These are phyloP conservation scores for Leptodontidium sp. DNA, from an alignment of 2,329 filamentous ascomycete genomes.

Conservation along the genomic window DNA sequence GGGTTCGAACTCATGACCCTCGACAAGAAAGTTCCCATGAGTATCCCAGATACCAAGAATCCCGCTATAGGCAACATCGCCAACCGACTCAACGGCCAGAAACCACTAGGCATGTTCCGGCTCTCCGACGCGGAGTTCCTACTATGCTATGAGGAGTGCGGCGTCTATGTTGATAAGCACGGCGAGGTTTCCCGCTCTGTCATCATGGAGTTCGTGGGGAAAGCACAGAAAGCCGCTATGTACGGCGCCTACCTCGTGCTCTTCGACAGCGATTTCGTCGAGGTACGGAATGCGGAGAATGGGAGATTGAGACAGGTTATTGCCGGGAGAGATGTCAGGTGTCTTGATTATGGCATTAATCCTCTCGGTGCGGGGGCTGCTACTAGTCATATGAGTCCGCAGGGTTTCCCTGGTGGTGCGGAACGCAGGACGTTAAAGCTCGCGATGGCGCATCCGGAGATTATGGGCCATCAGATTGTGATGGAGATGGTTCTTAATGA, in stretches of 20 bases:
- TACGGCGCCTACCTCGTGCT: conserved; percentile 91
- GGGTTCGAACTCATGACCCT: conserved; percentile 96
- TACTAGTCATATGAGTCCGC: conserved; percentile 35
- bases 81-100: conserved; percentile 80
- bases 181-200: conserved; percentile 93
- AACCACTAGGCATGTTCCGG: conserved; percentile 94
- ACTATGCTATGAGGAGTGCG: conserved; percentile 93
- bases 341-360: conserved; percentile 82
- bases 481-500: conserved; percentile 93
- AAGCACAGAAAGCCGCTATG: conserved; percentile 84
- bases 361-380: conserved; percentile 60
- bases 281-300: conserved; percentile 96
- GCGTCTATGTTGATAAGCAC: conserved; percentile 97
- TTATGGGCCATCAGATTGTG: conserved; percentile 84
- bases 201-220: conserved; percentile 99
- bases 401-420: conserved; percentile 47
- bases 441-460: conserved; percentile 91
- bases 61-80: conserved; percentile 86
- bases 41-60: conserved; percentile 84
- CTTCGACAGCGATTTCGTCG: conserved; percentile 96
- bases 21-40: conserved; percentile 96
- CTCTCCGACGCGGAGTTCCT: conserved; percentile 92
- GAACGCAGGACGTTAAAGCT: conserved; percentile 85
- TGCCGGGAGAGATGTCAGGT: conserved; percentile 86
- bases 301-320: conserved; percentile 94